phyloP scores from a whole-genome alignment of 2,329 filamentous ascomycete species.

The Trichophyton verrucosum region DNA sequence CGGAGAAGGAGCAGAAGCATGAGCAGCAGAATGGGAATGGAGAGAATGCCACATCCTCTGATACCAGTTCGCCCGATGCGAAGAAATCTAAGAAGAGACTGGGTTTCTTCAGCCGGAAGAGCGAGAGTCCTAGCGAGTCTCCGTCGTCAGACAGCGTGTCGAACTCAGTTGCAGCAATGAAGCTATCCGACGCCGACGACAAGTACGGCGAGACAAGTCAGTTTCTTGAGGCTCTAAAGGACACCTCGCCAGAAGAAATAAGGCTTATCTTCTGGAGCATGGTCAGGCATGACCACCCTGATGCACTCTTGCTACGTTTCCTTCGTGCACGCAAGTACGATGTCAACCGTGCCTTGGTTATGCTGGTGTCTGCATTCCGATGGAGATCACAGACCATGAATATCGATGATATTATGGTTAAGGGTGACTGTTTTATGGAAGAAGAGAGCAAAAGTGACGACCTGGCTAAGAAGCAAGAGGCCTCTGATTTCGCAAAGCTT shows the following conservation, averaged over 20 bases:
- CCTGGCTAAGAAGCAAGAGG: constrained; percentile 51
- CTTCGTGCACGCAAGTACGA: constrained; percentile 92
- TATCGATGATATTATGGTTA: constrained; percentile 73
- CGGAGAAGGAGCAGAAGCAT: constrained; percentile 9
- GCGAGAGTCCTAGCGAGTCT: constrained; percentile 24
- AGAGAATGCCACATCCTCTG: constrained; percentile 6
- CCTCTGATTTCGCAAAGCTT: constrained; percentile 68
- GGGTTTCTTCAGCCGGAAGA: constrained; percentile 53
- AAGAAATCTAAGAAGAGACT: constrained; percentile 67
- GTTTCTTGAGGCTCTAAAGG: constrained; percentile 69
- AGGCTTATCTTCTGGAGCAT: constrained; percentile 78
- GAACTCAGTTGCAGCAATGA: constrained; percentile 25
- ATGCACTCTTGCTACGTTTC: constrained; percentile 70
- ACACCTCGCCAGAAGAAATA: constrained; percentile 63
- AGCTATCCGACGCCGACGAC: constrained; percentile 53
- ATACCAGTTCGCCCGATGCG: constrained; percentile 28
- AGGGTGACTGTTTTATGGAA: constrained; percentile 59
- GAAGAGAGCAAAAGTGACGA: constrained; percentile 49
- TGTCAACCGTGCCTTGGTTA: constrained; percentile 79
- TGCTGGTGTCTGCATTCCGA: constrained; percentile 87
- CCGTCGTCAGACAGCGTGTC: constrained; percentile 22
- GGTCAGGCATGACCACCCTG: constrained; percentile 91
- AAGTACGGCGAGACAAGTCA: constrained; percentile 87
- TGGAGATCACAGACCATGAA: constrained; percentile 77
- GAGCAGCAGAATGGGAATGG: constrained; percentile 13